These are phyloP conservation scores for Lanmaoa pseudosensibilis DNA, from an alignment of 768 basidiomycete genomes.

Conservation along the genomic window DNA sequence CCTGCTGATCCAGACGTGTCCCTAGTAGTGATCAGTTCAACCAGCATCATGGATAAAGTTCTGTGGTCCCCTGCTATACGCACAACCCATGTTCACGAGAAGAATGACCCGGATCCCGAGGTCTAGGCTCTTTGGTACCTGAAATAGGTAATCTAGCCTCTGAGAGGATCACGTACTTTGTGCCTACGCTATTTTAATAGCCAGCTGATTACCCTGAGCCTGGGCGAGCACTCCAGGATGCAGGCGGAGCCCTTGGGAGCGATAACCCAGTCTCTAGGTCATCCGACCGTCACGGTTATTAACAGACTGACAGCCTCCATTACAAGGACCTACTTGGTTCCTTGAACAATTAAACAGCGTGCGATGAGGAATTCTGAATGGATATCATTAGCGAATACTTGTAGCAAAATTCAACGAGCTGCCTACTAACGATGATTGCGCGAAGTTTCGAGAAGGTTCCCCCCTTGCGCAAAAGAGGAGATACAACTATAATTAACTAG, in stretches of 20 bases:
- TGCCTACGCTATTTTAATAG: neutral
- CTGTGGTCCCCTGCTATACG: neutral
- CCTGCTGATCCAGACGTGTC: neutral
- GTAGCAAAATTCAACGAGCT: neutral
- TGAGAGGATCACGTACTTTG: constrained; percentile 5
- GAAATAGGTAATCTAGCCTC: neutral
- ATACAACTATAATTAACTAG: neutral
- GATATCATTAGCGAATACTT: neutral
- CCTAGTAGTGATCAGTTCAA: neutral
- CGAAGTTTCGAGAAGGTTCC: constrained; percentile 37
- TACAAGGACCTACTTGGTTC: no score
- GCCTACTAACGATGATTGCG: neutral
- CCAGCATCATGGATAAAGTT: neutral
- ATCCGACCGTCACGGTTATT: no score
- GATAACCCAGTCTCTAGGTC: no score
- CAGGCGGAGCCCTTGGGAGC: neutral
- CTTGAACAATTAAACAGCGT: no score
- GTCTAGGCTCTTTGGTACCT: neutral
- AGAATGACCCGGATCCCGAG: no score
- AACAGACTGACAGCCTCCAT: no score
- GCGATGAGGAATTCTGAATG: neutral
- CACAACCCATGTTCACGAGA: neutral
- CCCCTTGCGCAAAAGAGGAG: constrained; percentile 10
- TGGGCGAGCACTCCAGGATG: no score
- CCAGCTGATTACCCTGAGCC: no score